Percentiles rank a stretch among this genome's conserved stretches.
phyloP scores from a whole-genome alignment of 1,284 basidiomycete genomes.

The Cutaneotrichosporon sp. region DNA sequence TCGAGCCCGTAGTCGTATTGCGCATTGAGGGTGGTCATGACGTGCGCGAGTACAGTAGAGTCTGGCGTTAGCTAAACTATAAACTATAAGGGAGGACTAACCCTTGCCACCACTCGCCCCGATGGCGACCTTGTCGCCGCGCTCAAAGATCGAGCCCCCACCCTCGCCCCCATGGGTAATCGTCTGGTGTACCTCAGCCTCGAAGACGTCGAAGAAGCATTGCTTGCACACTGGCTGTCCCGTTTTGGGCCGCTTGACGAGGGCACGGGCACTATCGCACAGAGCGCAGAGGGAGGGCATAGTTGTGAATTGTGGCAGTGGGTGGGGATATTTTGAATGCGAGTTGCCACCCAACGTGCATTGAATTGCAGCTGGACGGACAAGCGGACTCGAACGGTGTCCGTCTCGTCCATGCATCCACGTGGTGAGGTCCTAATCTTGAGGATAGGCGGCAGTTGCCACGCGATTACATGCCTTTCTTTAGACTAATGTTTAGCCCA shows the following conservation, averaged over 20 bases:
- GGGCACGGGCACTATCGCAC: conserved; percentile 74
- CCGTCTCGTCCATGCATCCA: background rate
- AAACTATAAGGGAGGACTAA: conserved; percentile 38
- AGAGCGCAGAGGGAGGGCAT: conserved; percentile 57
- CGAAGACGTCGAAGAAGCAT: conserved; percentile 96
- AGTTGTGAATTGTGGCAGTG: background rate
- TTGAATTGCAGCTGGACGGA: background rate
- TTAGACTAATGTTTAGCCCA: no score
- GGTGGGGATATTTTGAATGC: background rate
- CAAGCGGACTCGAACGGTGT: no score
- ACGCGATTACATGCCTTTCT: no score
- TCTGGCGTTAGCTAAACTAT: conserved; percentile 58
- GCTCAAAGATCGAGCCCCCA: conserved; percentile 71
- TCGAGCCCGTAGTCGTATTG: conserved; percentile 90
- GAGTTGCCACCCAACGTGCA: background rate
- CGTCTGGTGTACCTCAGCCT: conserved; percentile 97
- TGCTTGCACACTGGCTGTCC: conserved; percentile 94
- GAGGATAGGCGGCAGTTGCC: background rate
- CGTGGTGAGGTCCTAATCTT: background rate
- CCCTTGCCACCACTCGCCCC: conserved; percentile 98
- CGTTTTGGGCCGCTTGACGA: conserved; percentile 93
- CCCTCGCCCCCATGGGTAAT: conserved; percentile 60
- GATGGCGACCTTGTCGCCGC: conserved; percentile 93
- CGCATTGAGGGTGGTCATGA: conserved; percentile 93
- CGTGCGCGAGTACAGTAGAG: conserved; percentile 95